A percentile compares a stretch with the other conserved stretches of the same genome.
Conservation (phyloP, 495 filamentous ascomycete species). For the Neurospora tetrasperma region DNA sequence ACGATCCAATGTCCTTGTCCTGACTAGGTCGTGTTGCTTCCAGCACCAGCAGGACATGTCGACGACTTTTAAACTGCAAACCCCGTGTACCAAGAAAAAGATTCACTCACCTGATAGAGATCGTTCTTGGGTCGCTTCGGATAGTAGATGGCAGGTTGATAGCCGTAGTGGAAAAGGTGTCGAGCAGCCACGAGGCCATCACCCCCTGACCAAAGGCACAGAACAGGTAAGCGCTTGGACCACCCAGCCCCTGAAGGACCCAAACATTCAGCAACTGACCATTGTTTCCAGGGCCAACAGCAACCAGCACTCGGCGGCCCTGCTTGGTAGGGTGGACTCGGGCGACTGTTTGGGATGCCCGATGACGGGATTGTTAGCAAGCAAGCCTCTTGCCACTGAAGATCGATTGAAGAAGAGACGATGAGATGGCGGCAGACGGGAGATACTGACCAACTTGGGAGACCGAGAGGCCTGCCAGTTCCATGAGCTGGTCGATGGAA, state of each 20-base stretch:
- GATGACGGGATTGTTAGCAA: slow-evolving; percentile 2
- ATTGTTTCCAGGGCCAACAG: slow-evolving; percentile 92
- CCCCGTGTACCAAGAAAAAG: neutral
- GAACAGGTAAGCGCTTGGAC: slow-evolving; percentile 17
- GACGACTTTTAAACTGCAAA: neutral
- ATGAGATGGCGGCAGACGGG: neutral
- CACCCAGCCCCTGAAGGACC: slow-evolving; percentile 4
- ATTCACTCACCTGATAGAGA: slow-evolving; percentile 60
- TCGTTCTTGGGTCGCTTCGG: slow-evolving; percentile 86
- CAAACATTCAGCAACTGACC: slow-evolving; percentile 40
- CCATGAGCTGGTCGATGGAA: slow-evolving; percentile 95
- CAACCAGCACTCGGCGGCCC: slow-evolving; percentile 69
- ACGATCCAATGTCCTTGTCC: neutral
- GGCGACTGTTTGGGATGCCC: slow-evolving; percentile 1
- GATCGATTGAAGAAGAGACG: neutral
- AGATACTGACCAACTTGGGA: slow-evolving; percentile 66
- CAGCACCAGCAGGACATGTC: neutral
- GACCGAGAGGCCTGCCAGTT: slow-evolving; percentile 85
- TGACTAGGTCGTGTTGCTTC: neutral
- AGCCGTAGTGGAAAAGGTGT: slow-evolving; percentile 90
- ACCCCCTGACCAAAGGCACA: slow-evolving; percentile 45
- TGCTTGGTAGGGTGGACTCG: slow-evolving; percentile 65
- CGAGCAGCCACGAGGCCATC: slow-evolving; percentile 93
- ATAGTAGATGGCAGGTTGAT: slow-evolving; percentile 83
- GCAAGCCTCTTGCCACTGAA: neutral